Evolutionary conservation across 2,329 filamentous ascomycete species (phyloP), one percentile per base, ranked within the genome.

Genomic region (Pezicula rhizophila): DNA sequence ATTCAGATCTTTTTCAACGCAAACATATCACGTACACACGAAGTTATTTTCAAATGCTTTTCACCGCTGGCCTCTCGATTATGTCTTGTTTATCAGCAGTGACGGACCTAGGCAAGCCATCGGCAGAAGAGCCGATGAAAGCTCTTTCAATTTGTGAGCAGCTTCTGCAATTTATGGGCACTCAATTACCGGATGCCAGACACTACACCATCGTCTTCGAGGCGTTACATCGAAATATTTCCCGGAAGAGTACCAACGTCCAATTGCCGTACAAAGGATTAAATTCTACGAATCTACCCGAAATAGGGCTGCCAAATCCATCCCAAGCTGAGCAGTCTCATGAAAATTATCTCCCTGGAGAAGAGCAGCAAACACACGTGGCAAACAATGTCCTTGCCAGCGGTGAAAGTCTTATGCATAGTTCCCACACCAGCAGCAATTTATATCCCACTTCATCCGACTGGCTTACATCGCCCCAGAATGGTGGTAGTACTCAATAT

Each of bases 1-100:
- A 74, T 51, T 64, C 64, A 4, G 52, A 54, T 4, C 54, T 75
- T 14, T 68, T 63, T 33, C 55, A 65, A 4, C 58, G 59, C 2
- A 60, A 59, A 2, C 59, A 63, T 11, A 69, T 73, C 33, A 72
- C 68, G 0, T 71, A 68, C 47, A 74, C 72, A 0, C 60, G 71
- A n/a, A 72, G 68, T 41, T 75, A 75, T 51, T 75, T 75, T 23
- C 72, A 75, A 45, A 67, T 70, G 42, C 66, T 75, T 2, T 74
- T 74, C 42, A 70, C 70, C 0, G 70, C 71, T 2, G 72, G 70
- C 0, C 49, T 75, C 0, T 67, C 63, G 5, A 58, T 70, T 1
- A 64, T 70, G 48, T 66, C 61, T 49, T 59, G 59, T 45, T 47
- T 60, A 6, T 58, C 60, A 0, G 40, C 40, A 14, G 25, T 26